phyloP scores from a whole-genome alignment of 352 stramenopile species.

The Pythium diclinum region DNA sequence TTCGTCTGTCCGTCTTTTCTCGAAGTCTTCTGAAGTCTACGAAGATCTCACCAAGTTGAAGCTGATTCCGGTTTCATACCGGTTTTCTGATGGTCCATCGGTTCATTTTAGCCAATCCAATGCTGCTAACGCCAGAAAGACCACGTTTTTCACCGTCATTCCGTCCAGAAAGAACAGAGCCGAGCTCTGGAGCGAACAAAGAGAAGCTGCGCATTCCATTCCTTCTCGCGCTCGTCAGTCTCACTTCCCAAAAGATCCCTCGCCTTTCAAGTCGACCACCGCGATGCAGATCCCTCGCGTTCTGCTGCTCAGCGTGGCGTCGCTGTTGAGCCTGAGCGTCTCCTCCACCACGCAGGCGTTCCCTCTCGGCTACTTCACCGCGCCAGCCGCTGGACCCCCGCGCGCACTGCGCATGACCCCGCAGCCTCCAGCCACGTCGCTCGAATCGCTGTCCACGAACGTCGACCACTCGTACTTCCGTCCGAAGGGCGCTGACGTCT shows the following conservation, averaged over 20 bases:
- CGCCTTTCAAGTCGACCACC: neutral
- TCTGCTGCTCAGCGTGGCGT: neutral
- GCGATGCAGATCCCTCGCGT: slow-evolving; percentile 2
- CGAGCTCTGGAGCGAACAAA: neutral
- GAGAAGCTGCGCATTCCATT: neutral
- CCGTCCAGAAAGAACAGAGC: neutral
- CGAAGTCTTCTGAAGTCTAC: neutral
- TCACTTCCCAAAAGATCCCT: slow-evolving; percentile 2
- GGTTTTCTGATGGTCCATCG: neutral
- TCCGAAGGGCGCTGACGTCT: slow-evolving; percentile 34
- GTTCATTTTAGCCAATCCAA: slow-evolving; percentile 1
- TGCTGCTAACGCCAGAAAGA: neutral
- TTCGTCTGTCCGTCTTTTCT: neutral
- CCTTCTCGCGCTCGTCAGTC: neutral
- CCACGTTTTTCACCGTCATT: neutral
- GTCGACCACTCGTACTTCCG: slow-evolving; percentile 38
- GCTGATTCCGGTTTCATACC: neutral
- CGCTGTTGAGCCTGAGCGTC: slow-evolving; percentile 1
- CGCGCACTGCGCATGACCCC: slow-evolving; percentile 10
- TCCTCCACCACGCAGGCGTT: slow-evolving; percentile 3
- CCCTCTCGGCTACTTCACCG: slow-evolving; percentile 11
- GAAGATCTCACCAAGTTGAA: slow-evolving; percentile 2
- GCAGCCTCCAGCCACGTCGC: neutral
- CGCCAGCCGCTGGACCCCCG: neutral
- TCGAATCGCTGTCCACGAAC: neutral